Evolutionary conservation across 306 rosid genomes (phyloP), one percentile per base, ranked within the genome.

Genomic region (Ziziphus jujuba): DNA sequence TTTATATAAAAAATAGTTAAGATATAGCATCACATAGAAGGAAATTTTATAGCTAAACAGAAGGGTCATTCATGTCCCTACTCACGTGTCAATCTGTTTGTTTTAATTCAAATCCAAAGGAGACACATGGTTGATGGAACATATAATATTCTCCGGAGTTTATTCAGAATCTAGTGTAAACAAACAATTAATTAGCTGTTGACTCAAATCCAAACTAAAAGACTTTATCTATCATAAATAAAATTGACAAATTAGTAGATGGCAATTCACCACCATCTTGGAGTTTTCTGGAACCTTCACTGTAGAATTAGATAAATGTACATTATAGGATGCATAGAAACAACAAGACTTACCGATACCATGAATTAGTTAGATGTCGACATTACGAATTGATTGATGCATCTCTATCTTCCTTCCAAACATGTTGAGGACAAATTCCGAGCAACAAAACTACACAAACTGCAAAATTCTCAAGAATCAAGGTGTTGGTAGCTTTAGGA

Each of bases 101-200:
- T 53, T 65, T 35, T 1, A 50, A 56, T 49, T 47, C 14, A 53
- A 53, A 20, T n/a, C 28, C 56, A 48, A 22, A 56, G 2, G 15
- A 16, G 9, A 23, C 23, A 23, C 23, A 34, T n/a, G 17, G 24
- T 48, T 21, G 51, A 44, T 17, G 60, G 22, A 56, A 9, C 71
- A 49, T 36, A 55, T 53, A 21, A 47, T 66, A 15, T 38, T 55
- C 36, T 72, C 16, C 36, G 11, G 15, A 63, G 44, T 71, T 24
- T 54, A 19, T 44, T 28, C 60, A 24, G 28, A 38, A 51, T 13
- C 21, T 8, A 6, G 44, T 10, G 16, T 19, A 54, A 21, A 54
- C 5, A 25, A 53, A 53, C 21, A 31, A 57, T 43, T 31, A 69
- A 64, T 17, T 45, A 19, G 23, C 61, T 21, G 9, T 28, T 8